Base-by-base conservation (phyloP, 257 asterid species). In the Cynanchum wilfordii region DNA sequence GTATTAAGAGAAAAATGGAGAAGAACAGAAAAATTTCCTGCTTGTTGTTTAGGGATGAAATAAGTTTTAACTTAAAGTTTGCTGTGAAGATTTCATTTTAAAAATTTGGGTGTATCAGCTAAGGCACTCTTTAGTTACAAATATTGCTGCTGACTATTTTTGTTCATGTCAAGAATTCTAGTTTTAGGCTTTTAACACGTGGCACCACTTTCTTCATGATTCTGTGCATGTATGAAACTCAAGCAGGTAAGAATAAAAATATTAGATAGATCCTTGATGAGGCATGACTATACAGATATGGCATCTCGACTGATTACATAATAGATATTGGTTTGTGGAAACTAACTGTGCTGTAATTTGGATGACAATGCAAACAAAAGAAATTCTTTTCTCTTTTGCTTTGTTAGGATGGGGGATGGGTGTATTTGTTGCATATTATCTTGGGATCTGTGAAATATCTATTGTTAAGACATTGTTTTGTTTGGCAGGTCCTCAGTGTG, bases 401-500 rank as follows among this genome's bases (percentile, higher is more conserved):
- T 17, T 63, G 57, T 17, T 51, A 7, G 57, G 7, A 7, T 51
- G 69, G 2, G 12, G 47, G 27, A 38, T 29, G 24, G n/a, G 20
- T 8, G 24, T 62, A 30, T 30, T 29, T 62, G 4, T 62, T 64
- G 29, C 3, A 17, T 36, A 12, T 64, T 33, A 19, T 19, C 16
- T 30, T 69, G 47, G 29, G 12, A 8, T 16, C 36, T 36, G 22
- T 25, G 17, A 38, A 3, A 38, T 36, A 42, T 44, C 52, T 56
- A 20, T 19, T 4, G 24, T 54, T 40, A 25, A 16, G 13, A 22
- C 38, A 16, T 25, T 58, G 57, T 65, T 49, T 65, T 83, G n/a
- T 68, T 80, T 71, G 33, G 47, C 84, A 95, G 99, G 99, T 81
- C 97, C 99, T 66, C 97, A 86, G 54, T 95, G 99, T 76, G 90